A percentile compares a stretch with the other conserved stretches of the same genome.
These are phyloP conservation scores for Bassia scoparia DNA, from an alignment of 148 eudicot genomes.

Conservation along the genomic window DNA sequence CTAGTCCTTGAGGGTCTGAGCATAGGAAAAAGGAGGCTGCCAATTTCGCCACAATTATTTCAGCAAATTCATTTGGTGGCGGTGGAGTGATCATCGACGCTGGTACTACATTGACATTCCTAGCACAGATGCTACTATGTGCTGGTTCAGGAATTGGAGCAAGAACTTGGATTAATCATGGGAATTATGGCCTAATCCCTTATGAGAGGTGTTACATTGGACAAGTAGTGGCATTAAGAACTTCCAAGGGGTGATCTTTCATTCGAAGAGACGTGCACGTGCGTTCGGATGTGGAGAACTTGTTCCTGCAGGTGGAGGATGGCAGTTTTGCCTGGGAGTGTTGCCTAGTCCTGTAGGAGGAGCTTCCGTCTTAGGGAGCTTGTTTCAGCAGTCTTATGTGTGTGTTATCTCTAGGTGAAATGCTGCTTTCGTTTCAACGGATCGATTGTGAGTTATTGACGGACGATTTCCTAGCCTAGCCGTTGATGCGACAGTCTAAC, in stretches of 20 bases:
- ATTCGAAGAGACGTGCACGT: conserved; percentile 16
- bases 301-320: conserved; percentile 26
- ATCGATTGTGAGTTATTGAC: conserved; percentile 21
- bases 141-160: conserved; percentile 19
- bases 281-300: conserved; percentile 6
- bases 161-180: conserved; percentile 1
- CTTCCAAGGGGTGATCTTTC: conserved; percentile 23
- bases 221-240: background rate
- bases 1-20: conserved; percentile 22
- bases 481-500: too few species aligned
- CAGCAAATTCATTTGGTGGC: background rate
- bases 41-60: conserved; percentile 14
- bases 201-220: conserved; percentile 25
- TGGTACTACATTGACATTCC: conserved; percentile 21
- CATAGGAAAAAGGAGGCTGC: conserved; percentile 15
- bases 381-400: conserved; percentile 27
- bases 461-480: background rate
- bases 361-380: conserved; percentile 24
- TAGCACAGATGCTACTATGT: conserved; percentile 22
- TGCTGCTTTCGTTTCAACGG: conserved; percentile 23
- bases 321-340: conserved; percentile 20
- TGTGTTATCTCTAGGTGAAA: conserved; percentile 18
- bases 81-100: conserved; percentile 26
- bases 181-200: conserved; percentile 25
- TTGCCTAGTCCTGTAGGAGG: conserved; percentile 30